Evolutionary conservation across 257 asterid species (phyloP).

Genomic region (Solanum sejunctum): DNA sequence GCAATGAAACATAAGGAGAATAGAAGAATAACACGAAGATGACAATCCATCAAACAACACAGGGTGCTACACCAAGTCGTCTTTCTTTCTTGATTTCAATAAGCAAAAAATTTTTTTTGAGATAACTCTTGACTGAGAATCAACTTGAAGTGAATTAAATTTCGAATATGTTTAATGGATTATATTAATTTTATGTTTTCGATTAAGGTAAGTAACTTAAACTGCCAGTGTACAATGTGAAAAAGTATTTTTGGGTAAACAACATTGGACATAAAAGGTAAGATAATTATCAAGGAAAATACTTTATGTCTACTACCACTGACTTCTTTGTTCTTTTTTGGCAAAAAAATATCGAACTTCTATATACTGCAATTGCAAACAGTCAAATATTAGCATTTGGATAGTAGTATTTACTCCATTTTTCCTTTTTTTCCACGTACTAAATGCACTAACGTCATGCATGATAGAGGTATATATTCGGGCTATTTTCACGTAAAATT

Average conservation of each 20-base stretch:
- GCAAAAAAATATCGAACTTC: neutral
- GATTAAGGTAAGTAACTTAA: neutral
- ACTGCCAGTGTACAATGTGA: neutral
- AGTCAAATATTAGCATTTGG: neutral
- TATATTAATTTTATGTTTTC: neutral
- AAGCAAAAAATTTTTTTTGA: neutral
- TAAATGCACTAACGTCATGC: neutral
- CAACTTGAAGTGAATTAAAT: neutral
- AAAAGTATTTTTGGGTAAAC: neutral
- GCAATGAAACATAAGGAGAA: constrained; percentile 24
- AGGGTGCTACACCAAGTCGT: neutral
- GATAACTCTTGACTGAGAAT: neutral
- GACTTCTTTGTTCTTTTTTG: neutral
- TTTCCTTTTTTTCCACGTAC: neutral
- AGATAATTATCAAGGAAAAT: neutral
- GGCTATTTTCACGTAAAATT: too few species aligned
- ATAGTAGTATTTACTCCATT: neutral
- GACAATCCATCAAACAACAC: constrained; percentile 26
- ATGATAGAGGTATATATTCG: neutral
- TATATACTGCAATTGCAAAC: neutral
- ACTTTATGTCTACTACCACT: neutral
- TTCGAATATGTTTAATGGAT: neutral
- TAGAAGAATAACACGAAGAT: constrained; percentile 16
- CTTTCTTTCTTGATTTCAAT: neutral
- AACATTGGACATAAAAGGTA: neutral